These are phyloP conservation scores for Castanea crenata DNA, from an alignment of 306 rosid species.

Conservation along the genomic window DNA sequence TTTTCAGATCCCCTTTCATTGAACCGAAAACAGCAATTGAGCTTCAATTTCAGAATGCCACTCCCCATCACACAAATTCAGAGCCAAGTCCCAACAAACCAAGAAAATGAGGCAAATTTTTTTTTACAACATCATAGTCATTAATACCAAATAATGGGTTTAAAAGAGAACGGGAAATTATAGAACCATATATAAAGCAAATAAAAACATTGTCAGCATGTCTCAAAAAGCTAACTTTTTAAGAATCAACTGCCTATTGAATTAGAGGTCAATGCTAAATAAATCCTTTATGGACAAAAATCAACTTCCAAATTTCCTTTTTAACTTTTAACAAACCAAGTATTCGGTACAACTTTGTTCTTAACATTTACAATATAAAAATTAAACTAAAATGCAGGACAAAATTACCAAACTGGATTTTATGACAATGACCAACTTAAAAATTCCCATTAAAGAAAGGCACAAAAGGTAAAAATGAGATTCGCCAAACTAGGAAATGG, in stretches of 20 bases:
- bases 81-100: constrained; percentile 14
- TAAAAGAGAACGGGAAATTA: not conserved
- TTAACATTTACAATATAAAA: not conserved
- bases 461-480: constrained; percentile 12
- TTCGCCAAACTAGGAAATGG: not conserved
- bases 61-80: not conserved
- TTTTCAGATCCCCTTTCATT: constrained; percentile 64
- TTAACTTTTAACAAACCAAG: not conserved
- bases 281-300: not conserved
- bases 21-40: constrained; percentile 8
- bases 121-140: not conserved
- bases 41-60: constrained; percentile 22
- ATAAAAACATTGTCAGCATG: not conserved
- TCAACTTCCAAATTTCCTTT: not conserved
- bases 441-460: constrained; percentile 13
- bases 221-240: not conserved
- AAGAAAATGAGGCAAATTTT: constrained; percentile 3
- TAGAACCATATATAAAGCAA: not conserved
- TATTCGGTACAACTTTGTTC: not conserved
- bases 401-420: constrained; percentile 2
- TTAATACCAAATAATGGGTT: not conserved
- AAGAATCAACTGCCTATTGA: not conserved
- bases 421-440: constrained; percentile 9
- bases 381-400: not conserved
- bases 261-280: not conserved